Base-by-base conservation (phyloP, 2,329 filamentous ascomycete genomes). In the Fusarium nelsonii region DNA sequence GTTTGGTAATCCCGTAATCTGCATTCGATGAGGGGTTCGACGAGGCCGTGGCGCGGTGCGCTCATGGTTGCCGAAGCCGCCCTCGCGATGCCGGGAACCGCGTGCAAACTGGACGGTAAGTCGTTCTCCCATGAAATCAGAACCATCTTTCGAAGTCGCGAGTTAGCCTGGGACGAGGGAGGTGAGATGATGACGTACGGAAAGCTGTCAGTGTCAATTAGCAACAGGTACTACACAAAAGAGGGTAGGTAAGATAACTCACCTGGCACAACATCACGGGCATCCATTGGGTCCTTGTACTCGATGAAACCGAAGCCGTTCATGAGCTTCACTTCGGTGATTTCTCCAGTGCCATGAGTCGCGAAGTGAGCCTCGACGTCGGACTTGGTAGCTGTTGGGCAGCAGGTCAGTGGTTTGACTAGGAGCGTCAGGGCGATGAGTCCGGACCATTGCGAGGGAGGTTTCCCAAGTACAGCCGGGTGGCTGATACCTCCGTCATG, bases 221-320 rank as follows among this genome's bases (percentile, higher is more conserved):
- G 73, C 57, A 71, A 58, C 23, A 14, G 28, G 40, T 15, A 53
- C 72, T 75, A 76, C 30, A 30, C 3, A 30, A 65, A 59, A 61
- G 23, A 23, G n/a, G 41, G 7, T 7, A 8, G 12, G 6, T 16
- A 34, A 14, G 28, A 53, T 37, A 53, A 78, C 91, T 84, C 88
- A 97, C 96, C 95, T 82, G 96, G 96, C 77, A 99, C 96, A 71
- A 99, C 94, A 84, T 99, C 96, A 79, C 95, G 92, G 74, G 96
- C 96, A 84, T 99, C 96, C 92, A 97, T 93, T 62, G 94, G 90
- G 84, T 98, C 96, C 82, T 97, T 97, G 83, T 98, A 99, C 82
- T 99, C 96, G 80, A 99, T 97, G 85, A 99, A 99, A 80, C 96
- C 96, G 79, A 99, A 99, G 78, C 96, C 96, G 80, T 97, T 98